phyloP scores from a whole-genome alignment of 1,284 basidiomycete species.

The Trametes pubescens region DNA sequence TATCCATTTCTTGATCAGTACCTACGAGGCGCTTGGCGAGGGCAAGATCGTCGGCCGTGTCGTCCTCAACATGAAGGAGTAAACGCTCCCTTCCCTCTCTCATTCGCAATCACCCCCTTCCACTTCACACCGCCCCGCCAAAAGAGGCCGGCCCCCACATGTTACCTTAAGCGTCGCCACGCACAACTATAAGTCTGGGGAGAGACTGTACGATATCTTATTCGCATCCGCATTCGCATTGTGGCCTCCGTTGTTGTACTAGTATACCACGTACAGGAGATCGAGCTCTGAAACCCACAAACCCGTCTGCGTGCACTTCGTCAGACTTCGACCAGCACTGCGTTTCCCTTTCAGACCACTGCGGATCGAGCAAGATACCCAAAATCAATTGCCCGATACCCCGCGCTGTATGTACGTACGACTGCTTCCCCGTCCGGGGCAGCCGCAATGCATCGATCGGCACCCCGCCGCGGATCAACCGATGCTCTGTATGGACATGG shows the following conservation, averaged over 20 bases:
- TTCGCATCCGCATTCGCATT: background rate
- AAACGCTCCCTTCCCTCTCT: background rate
- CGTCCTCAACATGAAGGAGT: constrained; percentile 59
- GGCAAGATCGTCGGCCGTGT: constrained; percentile 69
- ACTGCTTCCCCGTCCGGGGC: too few relatives aligned
- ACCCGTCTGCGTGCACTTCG: too few relatives aligned
- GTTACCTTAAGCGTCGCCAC: background rate
- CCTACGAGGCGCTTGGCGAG: constrained; percentile 64
- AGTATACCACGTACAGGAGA: background rate
- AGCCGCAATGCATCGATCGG: too few relatives aligned
- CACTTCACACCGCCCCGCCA: background rate
- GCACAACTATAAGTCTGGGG: constrained; percentile 2
- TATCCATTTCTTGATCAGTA: constrained; percentile 38
- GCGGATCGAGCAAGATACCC: too few relatives aligned
- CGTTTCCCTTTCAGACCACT: too few relatives aligned
- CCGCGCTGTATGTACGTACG: too few relatives aligned
- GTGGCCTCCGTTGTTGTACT: background rate
- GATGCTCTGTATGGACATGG: too few relatives aligned
- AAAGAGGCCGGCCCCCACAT: background rate
- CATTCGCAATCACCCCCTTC: background rate
- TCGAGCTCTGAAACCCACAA: background rate
- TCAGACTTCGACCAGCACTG: too few relatives aligned
- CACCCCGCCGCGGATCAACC: too few relatives aligned
- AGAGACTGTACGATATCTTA: constrained; percentile 1
- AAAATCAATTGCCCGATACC: too few relatives aligned